Evolutionary conservation across 306 rosid genomes (phyloP), one percentile per base, ranked within the genome.

Genomic region (Sophora flavescens): DNA sequence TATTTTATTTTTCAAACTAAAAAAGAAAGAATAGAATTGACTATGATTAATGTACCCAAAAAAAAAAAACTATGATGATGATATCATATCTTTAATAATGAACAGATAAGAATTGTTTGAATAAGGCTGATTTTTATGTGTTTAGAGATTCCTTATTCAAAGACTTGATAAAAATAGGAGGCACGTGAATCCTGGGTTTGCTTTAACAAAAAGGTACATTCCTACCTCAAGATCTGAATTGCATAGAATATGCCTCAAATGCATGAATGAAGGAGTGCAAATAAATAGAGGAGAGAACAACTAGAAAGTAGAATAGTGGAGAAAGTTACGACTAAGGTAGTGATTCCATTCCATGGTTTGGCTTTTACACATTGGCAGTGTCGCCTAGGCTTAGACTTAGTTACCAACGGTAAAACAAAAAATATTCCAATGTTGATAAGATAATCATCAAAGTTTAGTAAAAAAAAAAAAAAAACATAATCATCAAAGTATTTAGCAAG

Each of bases 111-210:
- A 41, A 41, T 41, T 9, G 47, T 8, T 41, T 11, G 47, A 41
- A 45, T 45, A 45, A 45, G 5, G 9, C 13, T 42, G 14, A 6
- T 10, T 30, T 30, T 30, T 1, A 30, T 30, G 32, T 30, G 32
- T 3, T 30, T 30, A 30, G 32, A 30, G 32, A 30, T 30, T 2
- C 32, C 32, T 30, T 30, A 30, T 30, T 30, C 32, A 30, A 30
- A 30, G 32, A 30, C 2, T 30, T 30, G 3, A 30, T 30, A 30
- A 30, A 30, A 2, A 30, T 30, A 50, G 5, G 56, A 66, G 79
- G 74, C 89, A 84, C 90, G 89, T 86, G 87, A 84, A 68, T 53
- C 68, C 81, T 59, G 85, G 81, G 12, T 33, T 50, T 26, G 73
- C 78, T 63, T 86, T 77, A 73, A 59, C 39, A 41, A 80, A 83